Base-by-base conservation (phyloP, 139 green algal species). In the Tetradesmus lagerheimii region DNA sequence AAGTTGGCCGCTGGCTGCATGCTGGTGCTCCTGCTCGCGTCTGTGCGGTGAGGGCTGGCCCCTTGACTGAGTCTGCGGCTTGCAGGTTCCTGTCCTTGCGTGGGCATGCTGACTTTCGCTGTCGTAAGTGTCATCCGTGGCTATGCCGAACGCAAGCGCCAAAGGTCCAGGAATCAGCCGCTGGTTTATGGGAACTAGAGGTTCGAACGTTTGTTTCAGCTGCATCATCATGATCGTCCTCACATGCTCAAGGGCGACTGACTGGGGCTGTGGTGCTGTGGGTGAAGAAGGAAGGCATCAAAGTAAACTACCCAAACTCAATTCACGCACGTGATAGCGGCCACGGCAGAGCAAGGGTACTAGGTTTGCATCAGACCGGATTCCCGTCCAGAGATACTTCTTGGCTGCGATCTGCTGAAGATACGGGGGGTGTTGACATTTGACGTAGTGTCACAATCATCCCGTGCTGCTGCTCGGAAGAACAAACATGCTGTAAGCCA, bases 61-160 rank as follows among this genome's bases (percentile, higher is more conserved):
- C 25, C 29, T 53, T 23, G 62, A 11, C 37, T 83, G 77, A 47
- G 37, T 47, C 3, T 85, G 39, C 25, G 25, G 80, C 43, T 64
- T 47, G 76, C n/a, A 37, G n/a, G 31, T 11, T 12, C 12, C 71
- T 37, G 20, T 79, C 31, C 71, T 79, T 23, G 71, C 31, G 11
- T 37, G 31, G 4, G 31, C 71, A 35, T 1, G 1, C 57, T n/a
- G 57, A n/a, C 57, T 71, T n/a, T 57, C 31, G n/a, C 62, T 37
- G 23, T 75, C 43, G 45, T 47, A 38, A 62, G n/a, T 62, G 1
- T 74, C 80, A 29, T 62, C 80, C 5, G 18, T 35, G 18, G 53
- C 53, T 25, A 88, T 88, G 14, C 82, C 82, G 31, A 88, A 88
- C 11, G 82, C 82, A 1, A 62, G 38, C 27, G 82, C 53, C 9